Evolutionary conservation across 257 asterid species (phyloP).

Genomic region (Salvia rosmarinus): DNA sequence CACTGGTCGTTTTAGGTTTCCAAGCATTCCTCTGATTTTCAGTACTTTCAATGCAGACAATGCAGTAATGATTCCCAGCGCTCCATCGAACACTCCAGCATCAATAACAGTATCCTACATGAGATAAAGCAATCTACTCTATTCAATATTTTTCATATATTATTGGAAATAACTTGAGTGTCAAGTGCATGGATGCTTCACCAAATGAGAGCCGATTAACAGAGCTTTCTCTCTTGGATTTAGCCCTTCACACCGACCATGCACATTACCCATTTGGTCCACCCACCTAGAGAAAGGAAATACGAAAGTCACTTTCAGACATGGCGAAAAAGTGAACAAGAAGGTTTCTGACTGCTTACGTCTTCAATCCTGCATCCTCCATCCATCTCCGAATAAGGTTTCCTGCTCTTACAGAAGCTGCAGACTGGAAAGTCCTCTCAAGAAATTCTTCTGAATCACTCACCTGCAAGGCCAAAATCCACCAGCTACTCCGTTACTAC

Average conservation of each 20-base stretch:
- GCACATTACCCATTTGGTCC: constrained; percentile 97
- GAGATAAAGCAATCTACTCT: constrained; percentile 25
- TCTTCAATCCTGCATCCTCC: constrained; percentile 92
- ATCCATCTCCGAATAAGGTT: constrained; percentile 75
- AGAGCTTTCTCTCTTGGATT: constrained; percentile 81
- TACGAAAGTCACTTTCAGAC: constrained; percentile 1
- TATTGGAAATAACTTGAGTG: constrained; percentile 2
- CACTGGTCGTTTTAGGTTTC: constrained; percentile 70
- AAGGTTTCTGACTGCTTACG: constrained; percentile 51
- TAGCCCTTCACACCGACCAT: constrained; percentile 82
- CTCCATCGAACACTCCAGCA: constrained; percentile 92
- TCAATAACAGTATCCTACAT: constrained; percentile 93
- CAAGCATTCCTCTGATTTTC: constrained; percentile 61
- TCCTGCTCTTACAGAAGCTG: constrained; percentile 81
- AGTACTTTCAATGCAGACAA: constrained; percentile 85
- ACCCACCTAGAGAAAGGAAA: constrained; percentile 69
- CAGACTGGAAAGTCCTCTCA: constrained; percentile 93
- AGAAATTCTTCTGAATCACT: constrained; percentile 87
- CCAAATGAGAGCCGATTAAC: constrained; percentile 98
- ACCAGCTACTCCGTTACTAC: background rate
- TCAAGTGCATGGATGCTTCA: constrained; percentile 45
- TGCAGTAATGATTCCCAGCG: constrained; percentile 79
- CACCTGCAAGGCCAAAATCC: constrained; percentile 56
- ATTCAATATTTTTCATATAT: background rate
- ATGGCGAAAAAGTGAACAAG: background rate